Evolutionary conservation across 2,329 filamentous ascomycete species (phyloP).

Genomic region (Nemania serpens): DNA sequence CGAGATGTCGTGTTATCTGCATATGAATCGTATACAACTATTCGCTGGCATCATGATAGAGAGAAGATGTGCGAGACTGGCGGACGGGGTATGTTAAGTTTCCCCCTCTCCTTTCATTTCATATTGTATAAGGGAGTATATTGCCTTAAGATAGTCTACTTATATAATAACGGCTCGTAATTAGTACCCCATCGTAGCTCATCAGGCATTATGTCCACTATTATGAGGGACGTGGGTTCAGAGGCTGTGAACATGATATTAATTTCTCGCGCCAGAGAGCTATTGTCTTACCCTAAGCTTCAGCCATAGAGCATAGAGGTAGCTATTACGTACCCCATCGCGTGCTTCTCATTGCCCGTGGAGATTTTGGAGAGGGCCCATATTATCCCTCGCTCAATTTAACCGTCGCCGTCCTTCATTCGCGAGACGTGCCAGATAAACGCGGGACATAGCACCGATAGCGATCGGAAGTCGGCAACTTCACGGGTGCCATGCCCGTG

Average conservation of each 20-base stretch:
- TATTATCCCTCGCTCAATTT: conserved; percentile 3
- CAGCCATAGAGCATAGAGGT: no score
- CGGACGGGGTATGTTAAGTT: no score
- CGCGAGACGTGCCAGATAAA: neutral
- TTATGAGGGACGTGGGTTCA: neutral
- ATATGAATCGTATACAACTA: no score
- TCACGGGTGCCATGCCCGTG: conserved; percentile 12
- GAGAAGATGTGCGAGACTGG: no score
- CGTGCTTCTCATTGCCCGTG: neutral
- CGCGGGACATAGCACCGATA: neutral
- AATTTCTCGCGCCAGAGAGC: neutral
- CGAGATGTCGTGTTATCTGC: no score
- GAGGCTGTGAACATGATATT: neutral
- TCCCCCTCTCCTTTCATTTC: no score
- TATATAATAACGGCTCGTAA: no score
- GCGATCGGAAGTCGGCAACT: conserved; percentile 20
- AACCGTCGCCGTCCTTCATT: conserved; percentile 8
- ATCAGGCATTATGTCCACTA: neutral
- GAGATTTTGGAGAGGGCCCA: conserved; percentile 1
- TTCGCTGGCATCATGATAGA: no score
- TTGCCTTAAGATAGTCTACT: no score
- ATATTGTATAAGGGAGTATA: no score
- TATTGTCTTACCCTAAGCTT: neutral
- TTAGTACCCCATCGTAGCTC: no score
- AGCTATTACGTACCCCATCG: neutral